Percentiles rank a stretch among this genome's conserved stretches.
phyloP scores from a whole-genome alignment of 2,329 filamentous ascomycete genomes.

The Cordyceps tenuipes region DNA sequence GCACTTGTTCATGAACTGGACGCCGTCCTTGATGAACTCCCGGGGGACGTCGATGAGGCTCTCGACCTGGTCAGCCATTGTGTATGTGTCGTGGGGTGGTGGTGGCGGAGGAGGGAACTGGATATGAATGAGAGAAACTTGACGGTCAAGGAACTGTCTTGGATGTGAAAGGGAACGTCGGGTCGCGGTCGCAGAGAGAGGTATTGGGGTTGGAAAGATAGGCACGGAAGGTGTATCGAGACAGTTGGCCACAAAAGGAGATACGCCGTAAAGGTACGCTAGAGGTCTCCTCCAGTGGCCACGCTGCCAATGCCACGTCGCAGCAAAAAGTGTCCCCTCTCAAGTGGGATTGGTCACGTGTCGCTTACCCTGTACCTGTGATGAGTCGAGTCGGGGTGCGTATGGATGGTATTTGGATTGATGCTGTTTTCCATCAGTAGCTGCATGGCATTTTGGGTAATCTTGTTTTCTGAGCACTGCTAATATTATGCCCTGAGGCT shows the following conservation, averaged over 20 bases:
- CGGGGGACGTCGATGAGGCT: slow-evolving; percentile 61
- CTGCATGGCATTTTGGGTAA: background rate
- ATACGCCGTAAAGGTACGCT: background rate
- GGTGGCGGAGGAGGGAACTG: background rate
- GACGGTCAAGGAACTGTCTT: background rate
- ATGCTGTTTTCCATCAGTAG: background rate
- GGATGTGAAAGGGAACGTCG: background rate
- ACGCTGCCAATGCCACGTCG: background rate
- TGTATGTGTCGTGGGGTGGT: slow-evolving; percentile 13
- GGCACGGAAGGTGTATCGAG: background rate
- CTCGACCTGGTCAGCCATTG: slow-evolving; percentile 34
- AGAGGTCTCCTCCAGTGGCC: background rate
- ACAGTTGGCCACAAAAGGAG: slow-evolving; percentile 12
- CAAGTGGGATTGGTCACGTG: background rate
- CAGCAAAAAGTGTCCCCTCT: background rate
- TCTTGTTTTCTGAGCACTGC: too few species aligned
- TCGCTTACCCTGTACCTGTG: background rate
- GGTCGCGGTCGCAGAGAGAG: background rate
- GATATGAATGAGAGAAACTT: background rate
- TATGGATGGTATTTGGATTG: background rate
- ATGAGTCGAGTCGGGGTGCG: too few species aligned
- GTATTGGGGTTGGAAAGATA: background rate
- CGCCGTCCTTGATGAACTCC: slow-evolving; percentile 38
- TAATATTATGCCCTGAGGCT: too few species aligned
- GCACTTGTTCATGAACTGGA: slow-evolving; percentile 54